Evolutionary conservation across 208 protist species (phyloP), one percentile per base, ranked within the genome.

Genomic region (Leishmania tarentolae): DNA sequence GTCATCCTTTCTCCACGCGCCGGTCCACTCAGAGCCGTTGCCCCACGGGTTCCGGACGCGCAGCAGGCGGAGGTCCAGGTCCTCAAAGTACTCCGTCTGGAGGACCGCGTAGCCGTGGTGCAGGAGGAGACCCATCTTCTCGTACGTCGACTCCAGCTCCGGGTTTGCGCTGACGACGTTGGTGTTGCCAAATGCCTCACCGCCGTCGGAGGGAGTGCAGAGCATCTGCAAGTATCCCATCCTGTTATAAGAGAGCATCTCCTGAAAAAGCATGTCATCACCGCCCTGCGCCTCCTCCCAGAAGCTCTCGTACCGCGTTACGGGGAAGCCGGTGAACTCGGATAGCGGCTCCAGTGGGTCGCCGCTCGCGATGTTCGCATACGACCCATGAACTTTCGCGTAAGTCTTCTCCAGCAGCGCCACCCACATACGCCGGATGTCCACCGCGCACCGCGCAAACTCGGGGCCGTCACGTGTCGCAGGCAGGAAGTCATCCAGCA

Each of bases 351-450:
- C 85, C 40, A 94, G 82, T 21, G 91, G 90, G 56, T 97, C 92
- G 53, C 94, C 94, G 73, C 90, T 91, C 44, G 84, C 88, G 63
- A 97, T 95, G 81, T 94, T 94, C 19, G 91, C 84, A 84, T 97
- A 97, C 6, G 86, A 93, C 44, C 89, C 90, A 82, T 96, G 87
- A 44, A 95, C 72, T 83, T 98, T 98, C 47, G 94, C 94, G 84
- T 97, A 98, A 9, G 91, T 85, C 83, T 98, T 98, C 84, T 98
- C 91, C 59, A 97, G 83, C 31, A 98, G 86, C 40, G 85, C 74
- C 44, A 94, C 87, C 95, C 95, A 98, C 88, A 97, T 79, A n/a
- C 92, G 86, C n/a, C 92, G 87, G 46, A 91, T 57, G 68, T 97
- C 91, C 21, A 84, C 79, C 7, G 86, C 83, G 78, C 94, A 93